These are phyloP conservation scores for Immersiporthe knoxdaviesiana DNA, from an alignment of 2,329 filamentous ascomycete genomes.

Conservation along the genomic window DNA sequence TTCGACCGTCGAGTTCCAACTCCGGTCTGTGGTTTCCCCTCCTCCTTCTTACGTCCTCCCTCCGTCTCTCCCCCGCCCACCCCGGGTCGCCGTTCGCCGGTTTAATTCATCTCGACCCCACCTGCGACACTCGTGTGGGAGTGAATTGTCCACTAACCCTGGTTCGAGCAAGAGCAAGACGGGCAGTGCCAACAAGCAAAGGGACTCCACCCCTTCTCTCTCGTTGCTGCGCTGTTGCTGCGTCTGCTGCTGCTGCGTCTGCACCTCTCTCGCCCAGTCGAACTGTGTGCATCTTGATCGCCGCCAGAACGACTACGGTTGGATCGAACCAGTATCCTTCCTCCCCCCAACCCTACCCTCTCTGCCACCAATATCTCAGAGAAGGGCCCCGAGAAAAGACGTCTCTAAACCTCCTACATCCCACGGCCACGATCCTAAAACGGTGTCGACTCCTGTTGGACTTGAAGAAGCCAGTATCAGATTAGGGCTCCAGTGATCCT, in stretches of 20 bases:
- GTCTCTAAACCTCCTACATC: conserved; percentile 14
- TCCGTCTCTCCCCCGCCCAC: conserved; percentile 1
- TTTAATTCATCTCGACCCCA: background rate
- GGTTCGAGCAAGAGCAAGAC: conserved; percentile 18
- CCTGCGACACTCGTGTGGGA: conserved; percentile 5
- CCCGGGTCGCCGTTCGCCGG: conserved; percentile 16
- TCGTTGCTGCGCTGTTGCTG: no score
- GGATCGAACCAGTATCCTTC: conserved; percentile 1
- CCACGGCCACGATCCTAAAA: background rate
- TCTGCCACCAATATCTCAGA: conserved; percentile 5
- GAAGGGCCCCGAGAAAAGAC: conserved; percentile 15
- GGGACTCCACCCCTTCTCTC: conserved; percentile 26
- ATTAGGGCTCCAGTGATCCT: conserved; percentile 12
- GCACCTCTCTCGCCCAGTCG: conserved; percentile 8
- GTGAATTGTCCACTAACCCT: conserved; percentile 13
- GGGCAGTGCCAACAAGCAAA: conserved; percentile 16
- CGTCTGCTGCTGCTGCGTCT: background rate
- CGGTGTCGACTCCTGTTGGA: conserved; percentile 17
- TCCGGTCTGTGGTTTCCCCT: conserved; percentile 21
- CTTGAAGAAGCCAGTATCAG: conserved; percentile 23
- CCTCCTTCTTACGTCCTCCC: conserved; percentile 7
- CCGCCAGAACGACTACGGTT: background rate
- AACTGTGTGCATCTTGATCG: background rate
- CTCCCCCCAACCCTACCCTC: conserved; percentile 9
- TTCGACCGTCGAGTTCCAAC: conserved; percentile 26